Conservation (phyloP, 768 basidiomycete species). For the Strobilomyces confusus region DNA sequence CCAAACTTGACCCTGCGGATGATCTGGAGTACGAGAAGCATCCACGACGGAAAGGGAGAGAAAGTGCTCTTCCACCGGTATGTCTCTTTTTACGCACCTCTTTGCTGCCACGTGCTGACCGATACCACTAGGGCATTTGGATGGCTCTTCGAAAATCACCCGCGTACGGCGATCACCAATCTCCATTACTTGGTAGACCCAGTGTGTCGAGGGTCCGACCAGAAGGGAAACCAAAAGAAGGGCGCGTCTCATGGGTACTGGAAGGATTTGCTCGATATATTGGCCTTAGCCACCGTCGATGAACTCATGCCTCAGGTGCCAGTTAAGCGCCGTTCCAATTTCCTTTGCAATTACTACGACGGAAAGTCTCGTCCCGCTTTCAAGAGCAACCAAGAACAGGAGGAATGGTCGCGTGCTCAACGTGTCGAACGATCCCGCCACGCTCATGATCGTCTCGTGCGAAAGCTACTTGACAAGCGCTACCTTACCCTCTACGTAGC, state of each 20-base stretch:
- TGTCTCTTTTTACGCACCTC: conserved; percentile 6
- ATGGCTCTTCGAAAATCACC: conserved; percentile 67
- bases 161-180: conserved; percentile 64
- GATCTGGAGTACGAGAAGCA: conserved; percentile 66
- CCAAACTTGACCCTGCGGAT: conserved; percentile 52
- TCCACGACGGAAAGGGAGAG: conserved; percentile 65
- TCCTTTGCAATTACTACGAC: conserved; percentile 22
- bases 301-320: conserved; percentile 34
- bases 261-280: conserved; percentile 72
- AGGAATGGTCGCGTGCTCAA: conserved; percentile 19
- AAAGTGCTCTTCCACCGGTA: conserved; percentile 59
- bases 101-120: too few relatives aligned
- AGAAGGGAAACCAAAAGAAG: background rate
- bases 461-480: conserved; percentile 42
- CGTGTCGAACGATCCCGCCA: conserved; percentile 20
- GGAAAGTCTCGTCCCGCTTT: conserved; percentile 26
- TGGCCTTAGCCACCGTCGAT: conserved; percentile 53
- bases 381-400: conserved; percentile 20
- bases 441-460: conserved; percentile 35
- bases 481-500: conserved; percentile 63
- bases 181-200: conserved; percentile 51
- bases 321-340: conserved; percentile 12
- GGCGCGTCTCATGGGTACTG: conserved; percentile 57
- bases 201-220: conserved; percentile 34
- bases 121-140: too few relatives aligned